Evolutionary conservation across 2,329 filamentous ascomycete genomes (phyloP), one percentile per base, ranked within the genome.

Genomic region (Botrytis paeoniae): DNA sequence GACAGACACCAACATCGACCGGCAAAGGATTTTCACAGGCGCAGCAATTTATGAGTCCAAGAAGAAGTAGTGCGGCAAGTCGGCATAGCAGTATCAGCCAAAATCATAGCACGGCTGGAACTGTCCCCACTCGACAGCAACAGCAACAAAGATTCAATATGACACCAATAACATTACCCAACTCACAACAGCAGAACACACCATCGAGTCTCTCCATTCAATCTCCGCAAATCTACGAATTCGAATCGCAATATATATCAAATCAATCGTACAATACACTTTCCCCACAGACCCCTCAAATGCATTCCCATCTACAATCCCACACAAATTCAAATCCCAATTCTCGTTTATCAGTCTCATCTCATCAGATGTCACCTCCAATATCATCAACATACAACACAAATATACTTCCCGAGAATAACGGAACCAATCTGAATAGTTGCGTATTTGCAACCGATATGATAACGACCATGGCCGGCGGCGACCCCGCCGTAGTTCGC

Each of bases 371-470:
- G 51, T 73, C 64, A 51, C 73, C n/a, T 45, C 66, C 43, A 64
- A 75, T 64, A 72, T 71, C 70, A 54, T 32, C 41, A 54, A 25
- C 57, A 32, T 70, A 73, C 35, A 39, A 37, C 57, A 66, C 32
- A 8, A 48, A 25, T 18, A 51, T 41, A n/a, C 20, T 48, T 37
- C 32, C 65, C 16, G 32, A 57, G 68, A 48, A 32, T 57, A 32
- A 57, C 37, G 60, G 35, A 39, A 62, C 25, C 74, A 75, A 81
- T 63, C 70, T 78, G 54, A 80, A 80, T 70, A 79, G 76, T 65
- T 81, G 80, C 70, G 77, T 83, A 29, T 80, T 82, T 73, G 84
- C 84, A 29, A 81, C 84, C 18, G 83, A 84, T 65, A 83, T 85
- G 60, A 84, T 86, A 43, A 81, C 83, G 22, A 82, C 78, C 10